Evolutionary conservation across 192 early-diverging fungal species (phyloP).

Genomic region (Cetraspora pellucida): DNA sequence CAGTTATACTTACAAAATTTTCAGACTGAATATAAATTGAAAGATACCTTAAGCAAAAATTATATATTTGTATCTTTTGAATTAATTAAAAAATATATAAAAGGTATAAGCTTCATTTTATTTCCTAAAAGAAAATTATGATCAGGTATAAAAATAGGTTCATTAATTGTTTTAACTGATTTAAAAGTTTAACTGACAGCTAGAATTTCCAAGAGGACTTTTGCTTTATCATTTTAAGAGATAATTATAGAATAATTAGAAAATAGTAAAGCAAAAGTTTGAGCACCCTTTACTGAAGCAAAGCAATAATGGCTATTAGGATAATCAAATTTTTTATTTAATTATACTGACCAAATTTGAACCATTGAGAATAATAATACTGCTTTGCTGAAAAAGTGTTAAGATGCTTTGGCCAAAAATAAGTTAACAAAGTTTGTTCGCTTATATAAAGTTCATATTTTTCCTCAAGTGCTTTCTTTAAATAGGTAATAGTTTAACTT

Average conservation of each 20-base stretch:
- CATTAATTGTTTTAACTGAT: neutral
- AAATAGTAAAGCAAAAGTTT: neutral
- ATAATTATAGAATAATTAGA: neutral
- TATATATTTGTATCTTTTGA: neutral
- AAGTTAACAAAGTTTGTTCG: neutral
- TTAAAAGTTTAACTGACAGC: slow-evolving; percentile 3
- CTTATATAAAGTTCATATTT: neutral
- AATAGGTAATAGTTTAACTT: neutral
- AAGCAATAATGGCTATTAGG: neutral
- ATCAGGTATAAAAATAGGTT: neutral
- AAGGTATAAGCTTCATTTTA: slow-evolving; percentile 3
- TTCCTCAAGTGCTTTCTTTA: neutral
- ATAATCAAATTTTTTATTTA: neutral
- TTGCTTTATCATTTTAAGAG: neutral
- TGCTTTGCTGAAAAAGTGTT: neutral
- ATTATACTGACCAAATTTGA: neutral
- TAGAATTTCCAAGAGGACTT: neutral
- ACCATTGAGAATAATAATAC: neutral
- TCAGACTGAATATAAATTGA: neutral
- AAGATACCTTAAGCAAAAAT: neutral
- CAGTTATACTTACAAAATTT: neutral
- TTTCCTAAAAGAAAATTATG: neutral
- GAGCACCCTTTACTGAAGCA: neutral
- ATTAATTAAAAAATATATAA: neutral
- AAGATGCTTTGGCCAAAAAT: neutral